These are phyloP conservation scores for Fusarium nanum DNA, from an alignment of 2,329 filamentous ascomycete species.

Conservation along the genomic window DNA sequence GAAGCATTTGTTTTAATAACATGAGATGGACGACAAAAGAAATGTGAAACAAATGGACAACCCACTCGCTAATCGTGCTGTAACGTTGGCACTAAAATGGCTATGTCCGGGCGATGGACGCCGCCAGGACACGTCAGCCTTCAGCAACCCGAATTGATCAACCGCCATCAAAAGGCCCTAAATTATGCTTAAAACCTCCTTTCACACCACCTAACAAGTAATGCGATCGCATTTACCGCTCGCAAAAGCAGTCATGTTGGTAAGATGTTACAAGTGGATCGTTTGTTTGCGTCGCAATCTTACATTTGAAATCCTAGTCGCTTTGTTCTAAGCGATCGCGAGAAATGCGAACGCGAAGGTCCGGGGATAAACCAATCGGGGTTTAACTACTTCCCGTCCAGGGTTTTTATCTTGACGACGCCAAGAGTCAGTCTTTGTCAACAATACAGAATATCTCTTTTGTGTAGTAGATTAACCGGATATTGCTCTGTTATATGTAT, in stretches of 20 bases:
- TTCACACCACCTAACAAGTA: background rate
- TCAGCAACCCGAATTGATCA: background rate
- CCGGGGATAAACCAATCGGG: background rate
- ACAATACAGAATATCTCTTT: background rate
- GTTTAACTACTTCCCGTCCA: background rate
- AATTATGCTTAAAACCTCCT: background rate
- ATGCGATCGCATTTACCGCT: background rate
- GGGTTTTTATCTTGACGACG: background rate
- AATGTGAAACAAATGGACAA: background rate
- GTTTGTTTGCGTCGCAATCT: background rate
- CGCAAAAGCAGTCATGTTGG: background rate
- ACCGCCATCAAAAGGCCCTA: background rate
- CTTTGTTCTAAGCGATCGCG: background rate
- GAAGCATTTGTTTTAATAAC: background rate
- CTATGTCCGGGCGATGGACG: background rate
- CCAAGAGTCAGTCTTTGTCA: background rate
- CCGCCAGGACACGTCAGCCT: background rate
- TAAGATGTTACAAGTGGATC: background rate
- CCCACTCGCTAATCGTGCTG: background rate
- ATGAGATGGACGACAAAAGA: background rate
- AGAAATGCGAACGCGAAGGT: constrained; percentile 2
- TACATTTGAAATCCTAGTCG: background rate
- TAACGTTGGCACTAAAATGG: background rate
- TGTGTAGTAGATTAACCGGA: background rate
- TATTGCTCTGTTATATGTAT: background rate